phyloP scores from a whole-genome alignment of 257 asterid genomes.

The Solanum peruvianum region DNA sequence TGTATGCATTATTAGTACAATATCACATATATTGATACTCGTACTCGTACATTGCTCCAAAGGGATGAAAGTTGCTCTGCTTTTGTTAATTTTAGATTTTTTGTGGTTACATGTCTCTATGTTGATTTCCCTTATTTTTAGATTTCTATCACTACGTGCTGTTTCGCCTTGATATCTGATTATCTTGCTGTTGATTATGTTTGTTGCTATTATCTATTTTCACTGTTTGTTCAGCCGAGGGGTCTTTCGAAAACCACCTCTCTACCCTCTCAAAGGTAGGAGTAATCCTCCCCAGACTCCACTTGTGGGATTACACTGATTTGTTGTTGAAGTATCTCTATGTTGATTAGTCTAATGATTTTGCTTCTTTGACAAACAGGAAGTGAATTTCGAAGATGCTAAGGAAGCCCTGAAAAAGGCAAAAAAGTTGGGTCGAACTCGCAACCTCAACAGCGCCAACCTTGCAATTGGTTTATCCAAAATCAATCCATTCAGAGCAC shows the following conservation, averaged over 20 bases:
- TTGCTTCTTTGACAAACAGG: slow-evolving; percentile 22
- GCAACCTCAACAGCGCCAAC: slow-evolving; percentile 61
- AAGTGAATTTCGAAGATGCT: slow-evolving; percentile 32
- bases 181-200: background rate
- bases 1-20: background rate
- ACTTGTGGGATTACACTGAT: background rate
- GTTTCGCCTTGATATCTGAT: background rate
- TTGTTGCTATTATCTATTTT: background rate
- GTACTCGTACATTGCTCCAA: background rate
- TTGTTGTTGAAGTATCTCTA: background rate
- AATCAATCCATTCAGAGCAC: slow-evolving; percentile 56
- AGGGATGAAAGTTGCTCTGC: background rate
- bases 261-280: background rate
- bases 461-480: slow-evolving; percentile 50
- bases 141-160: background rate
- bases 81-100: background rate
- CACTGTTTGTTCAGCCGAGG: background rate
- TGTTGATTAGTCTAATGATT: slow-evolving; percentile 1
- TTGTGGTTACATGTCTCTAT: background rate
- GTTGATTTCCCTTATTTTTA: background rate
- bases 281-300: background rate
- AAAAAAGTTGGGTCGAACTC: slow-evolving; percentile 50
- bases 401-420: slow-evolving; percentile 46
- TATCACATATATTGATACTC: background rate
- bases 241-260: background rate